Evolutionary conservation across 1,139 yeast genomes (phyloP), one percentile per base, ranked within the genome.

Genomic region (Saccharomycopsis crataegensis): DNA sequence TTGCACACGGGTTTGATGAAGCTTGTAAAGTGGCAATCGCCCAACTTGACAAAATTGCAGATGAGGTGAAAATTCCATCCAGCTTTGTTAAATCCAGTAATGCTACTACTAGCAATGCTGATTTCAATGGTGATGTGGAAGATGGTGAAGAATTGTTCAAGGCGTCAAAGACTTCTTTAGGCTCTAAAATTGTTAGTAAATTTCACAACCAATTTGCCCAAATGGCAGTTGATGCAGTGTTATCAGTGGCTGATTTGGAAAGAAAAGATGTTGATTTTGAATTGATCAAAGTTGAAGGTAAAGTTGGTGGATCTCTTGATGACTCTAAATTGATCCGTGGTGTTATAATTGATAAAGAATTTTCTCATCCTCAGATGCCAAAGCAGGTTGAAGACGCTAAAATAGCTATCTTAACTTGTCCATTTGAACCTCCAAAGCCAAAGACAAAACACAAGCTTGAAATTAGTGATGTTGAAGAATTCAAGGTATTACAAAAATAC

Each of bases 401-500:
- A 68, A 78, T 94, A 60, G 99, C 99, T 51, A 91, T 93, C 61
- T 77, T 93, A 67, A 93, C 99, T 1, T 91, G 98, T 73, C 98
- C 99, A 63, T 93, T 93, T 67, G 99, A 93, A 74, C 99, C 99
- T 46, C 99, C 99, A 63, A 93, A 93, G 72, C 99, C 99, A 62
- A 94, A 93, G 74, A 94, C 99, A 22, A 93, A 93, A 72, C 99
- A 94, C 73, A 93, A 93, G 77, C 78, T 93, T 65, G 97, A 93
- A 67, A 93, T 94, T 60, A 80, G 93, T 17, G 74, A 86, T 22
- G 97, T 90, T 28, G 98, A 91, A 64, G 99, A 94, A 70, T 93
- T 91, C 72, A 80, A 86, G 69, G 86, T 80, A 58, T 78, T 93
- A 65, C 99, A 94, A 72, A 81, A 81, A 52, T 93, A 93, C 67